Percentiles rank a stretch among this genome's conserved stretches.
Conservation (phyloP, 176 grass and related monocot species). For the barley (Hordeum vulgare) region MorexV3_pseudomolecules_assembly NC_058522.1:130439601-130440100, state of each 20-base stretch:
- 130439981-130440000: too few species aligned
- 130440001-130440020: too few species aligned
- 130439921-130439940: neutral
- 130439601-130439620: constrained; percentile 32
- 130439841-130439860: neutral
- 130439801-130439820: neutral
- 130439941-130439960: neutral
- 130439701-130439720: neutral
- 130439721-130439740: neutral
- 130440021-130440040: too few species aligned
- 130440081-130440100: too few species aligned
- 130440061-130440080: too few species aligned
- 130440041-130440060: too few species aligned
- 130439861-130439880: neutral
- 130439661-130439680: neutral
- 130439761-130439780: constrained; percentile 5
- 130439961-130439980: too few species aligned
- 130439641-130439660: constrained; percentile 12
- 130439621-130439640: constrained; percentile 20
- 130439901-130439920: neutral
- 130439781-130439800: neutral
- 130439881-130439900: neutral
- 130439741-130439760: neutral
- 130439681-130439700: constrained; percentile 33
- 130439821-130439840: neutral